phyloP scores from a whole-genome alignment of 2,329 filamentous ascomycete species.

The Penicillium sp. region DNA sequence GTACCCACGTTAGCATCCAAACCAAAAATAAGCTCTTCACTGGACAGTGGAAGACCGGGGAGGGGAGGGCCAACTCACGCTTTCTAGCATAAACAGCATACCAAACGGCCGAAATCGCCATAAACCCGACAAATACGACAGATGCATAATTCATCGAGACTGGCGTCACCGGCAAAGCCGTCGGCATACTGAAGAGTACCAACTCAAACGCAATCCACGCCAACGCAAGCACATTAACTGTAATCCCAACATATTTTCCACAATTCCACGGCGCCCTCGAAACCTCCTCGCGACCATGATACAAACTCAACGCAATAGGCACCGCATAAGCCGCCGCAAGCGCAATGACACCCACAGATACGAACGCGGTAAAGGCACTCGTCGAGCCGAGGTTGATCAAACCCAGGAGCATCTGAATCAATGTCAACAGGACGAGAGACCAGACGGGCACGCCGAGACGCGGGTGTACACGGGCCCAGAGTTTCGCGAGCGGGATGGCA shows the following conservation, averaged over 20 bases:
- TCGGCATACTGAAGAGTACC: conserved; percentile 62
- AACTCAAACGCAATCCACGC: conserved; percentile 58
- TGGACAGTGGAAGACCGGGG: too few species aligned
- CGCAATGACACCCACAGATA: conserved; percentile 60
- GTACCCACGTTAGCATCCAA: conserved; percentile 4
- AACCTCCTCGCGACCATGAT: conserved; percentile 53
- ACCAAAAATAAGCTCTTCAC: neutral
- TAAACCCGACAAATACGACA: conserved; percentile 69
- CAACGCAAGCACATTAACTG: conserved; percentile 53
- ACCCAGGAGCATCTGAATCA: conserved; percentile 54
- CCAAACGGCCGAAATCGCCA: conserved; percentile 63
- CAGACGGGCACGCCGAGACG: conserved; percentile 47
- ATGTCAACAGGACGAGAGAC: conserved; percentile 48
- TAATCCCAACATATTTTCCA: conserved; percentile 47
- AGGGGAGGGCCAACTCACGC: conserved; percentile 42
- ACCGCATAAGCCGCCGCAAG: conserved; percentile 61
- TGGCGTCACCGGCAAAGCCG: conserved; percentile 61
- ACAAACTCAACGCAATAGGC: conserved; percentile 57
- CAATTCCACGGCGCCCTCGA: conserved; percentile 55
- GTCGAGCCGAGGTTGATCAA: conserved; percentile 55
- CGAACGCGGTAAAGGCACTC: conserved; percentile 55
- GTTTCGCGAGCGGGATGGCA: conserved; percentile 46
- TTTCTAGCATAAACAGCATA: conserved; percentile 60
- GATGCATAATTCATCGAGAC: conserved; percentile 71
- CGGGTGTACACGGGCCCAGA: conserved; percentile 44